Evolutionary conservation across 2,329 filamentous ascomycete genomes (phyloP).

Genomic region (Scedosporium dehoogii): DNA sequence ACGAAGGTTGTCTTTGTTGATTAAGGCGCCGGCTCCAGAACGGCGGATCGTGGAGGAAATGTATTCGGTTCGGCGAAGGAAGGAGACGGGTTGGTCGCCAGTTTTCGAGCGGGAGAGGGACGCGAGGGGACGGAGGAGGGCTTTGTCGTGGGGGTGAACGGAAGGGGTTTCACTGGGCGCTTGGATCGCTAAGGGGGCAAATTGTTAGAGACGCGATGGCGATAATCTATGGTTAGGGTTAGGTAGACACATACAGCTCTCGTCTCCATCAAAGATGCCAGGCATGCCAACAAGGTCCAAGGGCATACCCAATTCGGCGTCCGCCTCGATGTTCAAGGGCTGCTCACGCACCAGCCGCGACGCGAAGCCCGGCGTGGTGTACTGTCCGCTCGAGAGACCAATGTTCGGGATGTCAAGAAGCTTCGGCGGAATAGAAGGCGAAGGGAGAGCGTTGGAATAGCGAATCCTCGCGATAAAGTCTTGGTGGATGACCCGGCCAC

Average conservation of each 20-base stretch:
- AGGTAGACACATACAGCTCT: slow-evolving; percentile 58
- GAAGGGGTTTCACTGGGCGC: slow-evolving; percentile 60
- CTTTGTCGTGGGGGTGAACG: slow-evolving; percentile 74
- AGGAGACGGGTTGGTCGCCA: slow-evolving; percentile 72
- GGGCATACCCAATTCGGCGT: slow-evolving; percentile 96
- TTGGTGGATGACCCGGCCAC: slow-evolving; percentile 65
- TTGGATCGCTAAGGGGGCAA: slow-evolving; percentile 57
- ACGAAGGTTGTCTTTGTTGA: slow-evolving; percentile 14
- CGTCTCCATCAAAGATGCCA: slow-evolving; percentile 88
- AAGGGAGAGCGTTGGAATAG: slow-evolving; percentile 91
- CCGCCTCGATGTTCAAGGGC: slow-evolving; percentile 90
- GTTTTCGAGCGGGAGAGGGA: slow-evolving; percentile 76
- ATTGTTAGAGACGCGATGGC: background rate
- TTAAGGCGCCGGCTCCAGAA: slow-evolving; percentile 9
- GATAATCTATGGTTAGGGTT: background rate
- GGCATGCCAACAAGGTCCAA: slow-evolving; percentile 92
- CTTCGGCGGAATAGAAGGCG: slow-evolving; percentile 89
- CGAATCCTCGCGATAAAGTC: slow-evolving; percentile 95
- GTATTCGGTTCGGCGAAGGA: slow-evolving; percentile 93
- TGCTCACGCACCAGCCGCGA: slow-evolving; percentile 84
- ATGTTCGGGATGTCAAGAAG: slow-evolving; percentile 94
- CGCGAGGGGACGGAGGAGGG: slow-evolving; percentile 72
- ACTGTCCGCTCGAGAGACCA: slow-evolving; percentile 75
- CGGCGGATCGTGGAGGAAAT: slow-evolving; percentile 54
- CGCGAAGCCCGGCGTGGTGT: slow-evolving; percentile 83